phyloP scores from a whole-genome alignment of 2,329 filamentous ascomycete genomes.

The Alternaria ethzedia region DNA sequence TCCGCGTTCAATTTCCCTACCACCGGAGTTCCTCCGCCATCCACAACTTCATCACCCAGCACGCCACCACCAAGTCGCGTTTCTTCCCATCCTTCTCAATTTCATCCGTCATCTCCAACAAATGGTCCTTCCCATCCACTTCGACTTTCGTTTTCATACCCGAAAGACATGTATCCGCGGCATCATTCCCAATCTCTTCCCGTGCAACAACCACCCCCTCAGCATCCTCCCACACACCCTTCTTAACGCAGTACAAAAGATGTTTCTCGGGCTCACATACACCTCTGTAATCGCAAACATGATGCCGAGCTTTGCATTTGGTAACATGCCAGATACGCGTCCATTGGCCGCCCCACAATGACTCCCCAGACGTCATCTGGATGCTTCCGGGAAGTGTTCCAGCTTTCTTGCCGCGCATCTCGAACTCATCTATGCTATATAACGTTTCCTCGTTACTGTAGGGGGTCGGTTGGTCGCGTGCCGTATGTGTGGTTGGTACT shows the following conservation, averaged over 20 bases:
- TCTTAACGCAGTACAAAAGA: slow-evolving; percentile 29
- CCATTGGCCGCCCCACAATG: slow-evolving; percentile 23
- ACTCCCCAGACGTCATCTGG: slow-evolving; percentile 20
- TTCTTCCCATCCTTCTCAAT: slow-evolving; percentile 9
- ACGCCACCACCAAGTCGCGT: slow-evolving; percentile 33
- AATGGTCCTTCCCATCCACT: too few species aligned
- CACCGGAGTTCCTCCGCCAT: slow-evolving; percentile 23
- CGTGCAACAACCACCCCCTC: slow-evolving; percentile 19
- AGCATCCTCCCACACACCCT: slow-evolving; percentile 28
- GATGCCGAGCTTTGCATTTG: slow-evolving; percentile 21
- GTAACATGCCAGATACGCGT: slow-evolving; percentile 28
- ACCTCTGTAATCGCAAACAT: not conserved
- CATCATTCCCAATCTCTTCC: not conserved
- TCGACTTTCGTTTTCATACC: too few species aligned
- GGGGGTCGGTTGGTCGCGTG: slow-evolving; percentile 2
- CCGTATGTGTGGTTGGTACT: slow-evolving; percentile 9
- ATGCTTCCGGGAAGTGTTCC: slow-evolving; percentile 12
- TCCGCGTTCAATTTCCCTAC: slow-evolving; percentile 5
- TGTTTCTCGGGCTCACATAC: slow-evolving; percentile 24
- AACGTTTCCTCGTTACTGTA: slow-evolving; percentile 32
- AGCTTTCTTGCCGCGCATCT: slow-evolving; percentile 26
- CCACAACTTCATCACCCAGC: slow-evolving; percentile 37
- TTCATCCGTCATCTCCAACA: slow-evolving; percentile 12
- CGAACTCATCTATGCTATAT: slow-evolving; percentile 23
- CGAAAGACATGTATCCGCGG: too few species aligned